These are phyloP conservation scores for Aspergillus fumigatiaffinis DNA, from an alignment of 2,329 filamentous ascomycete genomes.

Conservation along the genomic window DNA sequence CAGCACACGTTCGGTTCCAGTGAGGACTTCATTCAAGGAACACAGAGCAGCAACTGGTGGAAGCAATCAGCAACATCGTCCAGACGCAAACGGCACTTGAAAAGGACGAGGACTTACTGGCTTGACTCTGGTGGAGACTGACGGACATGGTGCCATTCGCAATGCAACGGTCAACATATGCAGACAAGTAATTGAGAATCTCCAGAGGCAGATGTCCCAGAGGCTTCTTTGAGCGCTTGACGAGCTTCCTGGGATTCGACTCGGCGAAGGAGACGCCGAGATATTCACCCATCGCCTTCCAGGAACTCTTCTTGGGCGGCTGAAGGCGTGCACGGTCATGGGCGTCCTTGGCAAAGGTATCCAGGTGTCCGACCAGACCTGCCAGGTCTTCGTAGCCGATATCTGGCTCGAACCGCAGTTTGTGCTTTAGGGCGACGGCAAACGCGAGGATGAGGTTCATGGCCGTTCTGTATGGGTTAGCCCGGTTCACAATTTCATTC, in stretches of 20 bases:
- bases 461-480: slow-evolving; percentile 45
- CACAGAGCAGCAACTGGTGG: slow-evolving; percentile 54
- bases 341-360: slow-evolving; percentile 67
- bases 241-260: slow-evolving; percentile 71
- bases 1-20: slow-evolving; percentile 71
- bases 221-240: slow-evolving; percentile 69
- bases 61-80: slow-evolving; percentile 4
- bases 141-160: slow-evolving; percentile 35
- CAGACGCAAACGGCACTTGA: not conserved
- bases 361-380: slow-evolving; percentile 65
- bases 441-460: slow-evolving; percentile 77
- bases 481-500: not conserved
- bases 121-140: slow-evolving; percentile 36
- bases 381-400: slow-evolving; percentile 71
- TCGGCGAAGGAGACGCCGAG: slow-evolving; percentile 72
- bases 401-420: slow-evolving; percentile 78
- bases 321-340: slow-evolving; percentile 40
- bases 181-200: slow-evolving; percentile 67
- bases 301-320: slow-evolving; percentile 46
- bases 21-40: slow-evolving; percentile 67
- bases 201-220: slow-evolving; percentile 81
- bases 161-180: slow-evolving; percentile 62
- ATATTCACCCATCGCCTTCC: slow-evolving; percentile 66
- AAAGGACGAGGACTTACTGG: slow-evolving; percentile 23
- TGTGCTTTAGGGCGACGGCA: slow-evolving; percentile 74